Evolutionary conservation across 1,284 basidiomycete species (phyloP).

Genomic region (Leccinum variabile): DNA sequence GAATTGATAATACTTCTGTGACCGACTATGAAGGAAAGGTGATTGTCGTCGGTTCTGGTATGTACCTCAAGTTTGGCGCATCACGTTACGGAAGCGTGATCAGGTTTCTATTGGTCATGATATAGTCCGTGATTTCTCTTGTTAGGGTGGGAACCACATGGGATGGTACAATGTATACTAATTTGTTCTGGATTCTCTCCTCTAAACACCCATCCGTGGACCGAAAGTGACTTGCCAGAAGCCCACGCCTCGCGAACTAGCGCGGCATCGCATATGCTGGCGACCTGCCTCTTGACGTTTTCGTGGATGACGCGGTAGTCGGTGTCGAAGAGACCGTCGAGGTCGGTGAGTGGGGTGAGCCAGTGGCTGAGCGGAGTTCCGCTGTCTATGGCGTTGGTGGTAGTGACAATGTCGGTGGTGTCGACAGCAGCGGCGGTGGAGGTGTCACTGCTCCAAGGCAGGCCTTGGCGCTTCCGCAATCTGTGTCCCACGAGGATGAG

Average conservation of each 20-base stretch:
- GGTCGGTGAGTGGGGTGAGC: slow-evolving; percentile 67
- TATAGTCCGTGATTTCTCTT: slow-evolving; percentile 28
- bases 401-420: background rate
- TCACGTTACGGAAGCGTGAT: background rate
- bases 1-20: slow-evolving; percentile 27
- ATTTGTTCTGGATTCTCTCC: background rate
- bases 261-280: slow-evolving; percentile 63
- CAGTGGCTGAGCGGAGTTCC: slow-evolving; percentile 51
- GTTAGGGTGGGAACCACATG: slow-evolving; percentile 5
- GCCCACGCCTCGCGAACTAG: slow-evolving; percentile 43
- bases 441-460: background rate
- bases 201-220: slow-evolving; percentile 56
- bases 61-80: slow-evolving; percentile 26
- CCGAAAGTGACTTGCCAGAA: slow-evolving; percentile 41
- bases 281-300: slow-evolving; percentile 79
- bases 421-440: background rate
- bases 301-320: slow-evolving; percentile 60
- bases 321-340: slow-evolving; percentile 40
- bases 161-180: slow-evolving; percentile 28
- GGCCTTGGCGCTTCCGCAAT: no score
- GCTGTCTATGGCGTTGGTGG: background rate
- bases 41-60: slow-evolving; percentile 23
- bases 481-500: no score
- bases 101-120: slow-evolving; percentile 25
- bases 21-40: slow-evolving; percentile 31